Conservation (phyloP, 805 yeast species). For the Starmera dryadoides region DNA sequence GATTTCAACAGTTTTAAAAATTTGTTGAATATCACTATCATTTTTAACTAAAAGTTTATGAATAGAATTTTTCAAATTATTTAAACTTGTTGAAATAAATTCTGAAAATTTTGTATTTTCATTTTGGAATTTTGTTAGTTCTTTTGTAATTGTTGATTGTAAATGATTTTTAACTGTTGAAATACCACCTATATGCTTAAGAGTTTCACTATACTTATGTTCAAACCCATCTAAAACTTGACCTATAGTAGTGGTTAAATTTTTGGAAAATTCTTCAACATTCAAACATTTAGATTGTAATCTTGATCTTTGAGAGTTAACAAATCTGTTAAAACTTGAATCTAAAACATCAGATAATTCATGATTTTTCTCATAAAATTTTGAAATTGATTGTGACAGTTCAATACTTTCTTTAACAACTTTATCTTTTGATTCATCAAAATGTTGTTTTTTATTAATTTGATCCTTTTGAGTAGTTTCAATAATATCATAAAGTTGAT, state of each 20-base stretch:
- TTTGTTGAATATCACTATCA: not conserved
- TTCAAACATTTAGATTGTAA: slow-evolving; percentile 6
- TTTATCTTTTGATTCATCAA: slow-evolving; percentile 5
- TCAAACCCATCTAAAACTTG: slow-evolving; percentile 4
- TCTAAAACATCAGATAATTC: slow-evolving; percentile 8
- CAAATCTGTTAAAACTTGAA: slow-evolving; percentile 10
- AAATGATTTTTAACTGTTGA: slow-evolving; percentile 10
- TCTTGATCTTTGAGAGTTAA: slow-evolving; percentile 6
- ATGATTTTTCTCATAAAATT: slow-evolving; percentile 5
- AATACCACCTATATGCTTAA: slow-evolving; percentile 8
- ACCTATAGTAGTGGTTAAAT: slow-evolving; percentile 4
- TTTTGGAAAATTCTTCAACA: slow-evolving; percentile 1
- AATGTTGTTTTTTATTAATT: slow-evolving; percentile 7
- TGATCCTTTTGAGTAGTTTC: not conserved
- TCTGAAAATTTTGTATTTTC: slow-evolving; percentile 4
- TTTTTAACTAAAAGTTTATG: not conserved
- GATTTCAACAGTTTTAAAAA: slow-evolving; percentile 6
- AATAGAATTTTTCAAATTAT: slow-evolving; percentile 5
- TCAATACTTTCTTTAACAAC: slow-evolving; percentile 2
- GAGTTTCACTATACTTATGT: not conserved
- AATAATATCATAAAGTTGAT: slow-evolving; percentile 14
- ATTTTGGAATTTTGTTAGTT: slow-evolving; percentile 8
- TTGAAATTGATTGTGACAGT: not conserved
- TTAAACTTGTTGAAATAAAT: slow-evolving; percentile 3
- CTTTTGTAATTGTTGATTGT: slow-evolving; percentile 9